Evolutionary conservation across 371 early-diverging fungal genomes (phyloP), one percentile per base, ranked within the genome.

Genomic region (Blastocladiella emersonii): DNA sequence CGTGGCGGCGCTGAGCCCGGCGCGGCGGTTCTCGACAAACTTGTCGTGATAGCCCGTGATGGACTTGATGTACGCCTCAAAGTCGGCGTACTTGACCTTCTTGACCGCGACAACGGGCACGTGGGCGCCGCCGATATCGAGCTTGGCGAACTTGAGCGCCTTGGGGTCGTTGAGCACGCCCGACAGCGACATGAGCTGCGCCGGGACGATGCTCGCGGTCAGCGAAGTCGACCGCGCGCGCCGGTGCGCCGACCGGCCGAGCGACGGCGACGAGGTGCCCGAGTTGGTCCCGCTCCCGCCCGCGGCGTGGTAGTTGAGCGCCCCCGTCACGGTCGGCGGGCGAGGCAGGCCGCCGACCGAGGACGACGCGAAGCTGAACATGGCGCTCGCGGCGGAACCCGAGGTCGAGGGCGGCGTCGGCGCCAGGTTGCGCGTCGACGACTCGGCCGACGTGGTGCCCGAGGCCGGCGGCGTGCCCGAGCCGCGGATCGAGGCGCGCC

Each of bases 51-150:
- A 78, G 15, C 73, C 74, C 13, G 62, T 65, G 7, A 80, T 65
- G 19, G n/a, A 34, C 32, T 69, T 67, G 56, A 71, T 39, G 66
- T 80, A 81, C 15, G 76, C 72, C 23, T 80, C 76, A 63, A 81
- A 81, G 57, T 81, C 81, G 19, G 63, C 37, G 43, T 57, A 48
- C 10, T 69, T 65, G 1, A 81, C 73, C 44, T 73, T 70, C 25
- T 76, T 70, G 41, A 81, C 70, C 17, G 56, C 44, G 1, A 73
- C 70, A 3, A 71, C 65, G n/a, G 75, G 70, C 10, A 71, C 57
- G 3, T 64, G 57, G 0, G 71, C 67, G 27, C 72, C 59, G n/a
- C 57, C 68, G 27, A 39, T 36, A 37, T 65, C 66, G 41, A 66
- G 56, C 34, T 79, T 77, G 71, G 71, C 68, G 27, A 71, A 70